A percentile compares a stretch with the other conserved stretches of the same genome.
phyloP scores from a whole-genome alignment of 1,284 basidiomycete species.

The Ceratobasidium sp. region DNA sequence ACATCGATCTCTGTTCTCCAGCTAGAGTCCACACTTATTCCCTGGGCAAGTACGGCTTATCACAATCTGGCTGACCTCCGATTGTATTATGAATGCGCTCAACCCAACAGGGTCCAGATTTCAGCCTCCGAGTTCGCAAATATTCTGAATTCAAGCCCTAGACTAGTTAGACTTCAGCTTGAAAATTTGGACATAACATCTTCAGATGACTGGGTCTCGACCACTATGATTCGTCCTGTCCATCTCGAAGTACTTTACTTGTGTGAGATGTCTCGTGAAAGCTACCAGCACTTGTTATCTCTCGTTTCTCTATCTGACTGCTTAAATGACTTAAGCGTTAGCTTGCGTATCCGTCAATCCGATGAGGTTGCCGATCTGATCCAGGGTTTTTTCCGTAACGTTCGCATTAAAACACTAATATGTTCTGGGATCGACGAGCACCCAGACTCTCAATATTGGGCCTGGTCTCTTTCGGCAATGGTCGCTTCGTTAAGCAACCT shows the following conservation, averaged over 20 bases:
- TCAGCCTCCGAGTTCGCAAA: background rate
- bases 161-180: background rate
- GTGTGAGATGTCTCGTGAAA: background rate
- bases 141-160: slow-evolving; percentile 7
- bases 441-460: no score
- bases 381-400: no score
- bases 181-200: background rate
- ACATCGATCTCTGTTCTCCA: background rate
- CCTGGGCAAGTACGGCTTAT: background rate
- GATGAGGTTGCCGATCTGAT: no score
- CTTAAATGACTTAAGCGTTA: background rate
- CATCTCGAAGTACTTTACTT: background rate
- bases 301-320: background rate
- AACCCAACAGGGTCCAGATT: no score
- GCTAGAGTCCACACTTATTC: background rate
- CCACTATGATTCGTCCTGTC: background rate
- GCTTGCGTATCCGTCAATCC: no score
- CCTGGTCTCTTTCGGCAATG: no score
- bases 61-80: no score
- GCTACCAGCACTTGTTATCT: background rate
- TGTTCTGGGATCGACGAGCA: no score
- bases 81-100: no score
- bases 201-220: background rate
- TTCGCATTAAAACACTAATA: no score
- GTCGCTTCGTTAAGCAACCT: no score